Percentiles rank a stretch among this genome's conserved stretches.
Evolutionary conservation across 2,329 filamentous ascomycete genomes (phyloP).

Genomic region (Hortaea sp.): DNA sequence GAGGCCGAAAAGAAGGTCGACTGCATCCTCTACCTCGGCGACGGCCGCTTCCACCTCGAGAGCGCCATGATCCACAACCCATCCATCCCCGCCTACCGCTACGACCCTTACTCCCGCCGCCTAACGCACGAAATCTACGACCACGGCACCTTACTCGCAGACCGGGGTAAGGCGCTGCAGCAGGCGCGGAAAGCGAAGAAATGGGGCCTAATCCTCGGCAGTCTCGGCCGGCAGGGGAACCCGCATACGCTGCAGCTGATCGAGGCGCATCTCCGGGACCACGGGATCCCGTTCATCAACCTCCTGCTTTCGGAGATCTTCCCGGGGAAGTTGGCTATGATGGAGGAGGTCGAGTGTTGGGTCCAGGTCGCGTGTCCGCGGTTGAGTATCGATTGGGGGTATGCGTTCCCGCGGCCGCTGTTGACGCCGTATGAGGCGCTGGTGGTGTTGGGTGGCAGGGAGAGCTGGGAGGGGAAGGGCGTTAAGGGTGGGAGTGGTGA

Average conservation of each 20-base stretch:
- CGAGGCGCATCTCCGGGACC: conserved; percentile 60
- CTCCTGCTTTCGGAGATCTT: conserved; percentile 90
- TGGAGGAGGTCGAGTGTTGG: conserved; percentile 92
- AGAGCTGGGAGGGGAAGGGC: conserved; percentile 49
- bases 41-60: conserved; percentile 91
- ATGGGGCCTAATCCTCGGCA: conserved; percentile 92
- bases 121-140: conserved; percentile 87
- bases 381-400: conserved; percentile 97
- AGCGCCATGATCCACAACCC: conserved; percentile 99
- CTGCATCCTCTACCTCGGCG: conserved; percentile 77
- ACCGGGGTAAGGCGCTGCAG: conserved; percentile 67
- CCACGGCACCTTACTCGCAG: conserved; percentile 77
- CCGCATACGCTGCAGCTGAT: conserved; percentile 84
- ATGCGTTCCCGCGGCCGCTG: conserved; percentile 80
- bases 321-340: conserved; percentile 85
- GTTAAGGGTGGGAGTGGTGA: conserved; percentile 14
- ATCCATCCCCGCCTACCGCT: conserved; percentile 77
- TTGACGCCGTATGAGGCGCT: conserved; percentile 93
- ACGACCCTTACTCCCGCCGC: conserved; percentile 90
- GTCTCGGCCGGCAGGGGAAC: conserved; percentile 88
- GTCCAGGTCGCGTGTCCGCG: conserved; percentile 96
- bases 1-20: conserved; percentile 42
- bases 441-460: conserved; percentile 68
- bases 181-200: conserved; percentile 68
- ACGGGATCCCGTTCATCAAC: conserved; percentile 73